These are phyloP conservation scores for Pittosporum tobira DNA, from an alignment of 129 eudicot species.

Conservation along the genomic window DNA sequence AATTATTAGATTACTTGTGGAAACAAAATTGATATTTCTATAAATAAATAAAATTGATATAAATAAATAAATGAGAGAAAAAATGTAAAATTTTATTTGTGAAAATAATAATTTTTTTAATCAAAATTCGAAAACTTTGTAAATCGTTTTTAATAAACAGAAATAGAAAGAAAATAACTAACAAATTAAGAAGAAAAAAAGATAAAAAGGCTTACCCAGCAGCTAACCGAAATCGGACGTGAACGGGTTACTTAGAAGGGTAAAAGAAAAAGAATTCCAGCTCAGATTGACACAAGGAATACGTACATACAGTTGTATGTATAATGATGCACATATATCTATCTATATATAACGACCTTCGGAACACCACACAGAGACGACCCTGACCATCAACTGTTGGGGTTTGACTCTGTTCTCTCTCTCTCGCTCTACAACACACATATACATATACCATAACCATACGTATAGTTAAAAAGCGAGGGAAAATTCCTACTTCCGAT, in stretches of 20 bases:
- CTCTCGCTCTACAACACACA: too few relatives aligned
- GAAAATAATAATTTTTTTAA: too few relatives aligned
- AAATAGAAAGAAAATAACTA: too few relatives aligned
- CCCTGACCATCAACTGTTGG: neutral
- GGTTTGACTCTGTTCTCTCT: neutral
- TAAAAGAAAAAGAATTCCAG: neutral
- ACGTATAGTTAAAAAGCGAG: conserved; percentile 3
- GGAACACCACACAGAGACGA: conserved; percentile 3
- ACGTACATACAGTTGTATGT: neutral
- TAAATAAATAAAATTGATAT: too few relatives aligned
- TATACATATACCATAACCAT: neutral
- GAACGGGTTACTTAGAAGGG: neutral
- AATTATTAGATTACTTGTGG: too few relatives aligned
- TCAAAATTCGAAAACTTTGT: too few relatives aligned
- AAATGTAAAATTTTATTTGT: too few relatives aligned
- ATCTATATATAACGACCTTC: neutral
- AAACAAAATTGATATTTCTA: too few relatives aligned
- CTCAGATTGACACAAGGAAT: neutral
- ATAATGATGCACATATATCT: neutral
- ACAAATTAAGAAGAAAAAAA: neutral
- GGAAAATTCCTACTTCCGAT: neutral
- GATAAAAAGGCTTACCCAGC: neutral
- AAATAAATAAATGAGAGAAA: too few relatives aligned
- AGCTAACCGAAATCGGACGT: neutral
- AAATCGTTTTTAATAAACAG: too few relatives aligned